Conservation (phyloP, 768 basidiomycete genomes). For the Trametes cubensis region DNA sequence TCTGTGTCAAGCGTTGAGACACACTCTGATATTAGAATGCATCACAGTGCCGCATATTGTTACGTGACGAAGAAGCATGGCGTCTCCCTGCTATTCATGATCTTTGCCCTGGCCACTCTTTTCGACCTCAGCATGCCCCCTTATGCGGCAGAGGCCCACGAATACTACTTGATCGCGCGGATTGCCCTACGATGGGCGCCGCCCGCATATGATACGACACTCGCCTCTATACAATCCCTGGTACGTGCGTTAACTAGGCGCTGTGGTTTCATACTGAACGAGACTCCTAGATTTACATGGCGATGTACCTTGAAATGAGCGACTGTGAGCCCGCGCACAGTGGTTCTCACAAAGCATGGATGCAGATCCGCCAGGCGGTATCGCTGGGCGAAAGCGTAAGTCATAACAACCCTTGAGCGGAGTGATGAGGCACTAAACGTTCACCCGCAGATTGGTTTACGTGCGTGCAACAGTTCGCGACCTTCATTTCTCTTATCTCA, state of each 20-base stretch:
- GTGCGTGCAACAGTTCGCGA: conserved; percentile 9
- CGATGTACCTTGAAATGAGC: conserved; percentile 56
- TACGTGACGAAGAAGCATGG: conserved; percentile 47
- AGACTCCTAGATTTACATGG: conserved; percentile 40
- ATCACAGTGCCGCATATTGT: conserved; percentile 24
- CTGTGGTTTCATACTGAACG: conserved; percentile 31
- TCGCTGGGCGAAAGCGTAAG: conserved; percentile 62
- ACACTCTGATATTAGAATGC: not conserved
- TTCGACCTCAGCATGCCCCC: conserved; percentile 56
- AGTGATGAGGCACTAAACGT: conserved; percentile 42
- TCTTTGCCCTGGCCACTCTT: conserved; percentile 66
- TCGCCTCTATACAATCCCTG: conserved; percentile 55
- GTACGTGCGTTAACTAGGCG: conserved; percentile 40
- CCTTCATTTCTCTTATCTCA: not conserved
- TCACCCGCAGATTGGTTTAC: conserved; percentile 41
- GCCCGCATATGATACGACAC: conserved; percentile 51
- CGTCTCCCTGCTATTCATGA: conserved; percentile 62
- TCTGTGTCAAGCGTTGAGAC: not conserved
- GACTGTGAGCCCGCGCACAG: conserved; percentile 48
- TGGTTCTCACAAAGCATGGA: conserved; percentile 53
- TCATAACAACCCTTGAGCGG: conserved; percentile 13
- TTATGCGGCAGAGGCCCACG: conserved; percentile 56
- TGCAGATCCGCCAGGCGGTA: conserved; percentile 57
- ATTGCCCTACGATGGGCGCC: conserved; percentile 52
- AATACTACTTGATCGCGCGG: conserved; percentile 63